Evolutionary conservation across 148 eudicot species (phyloP).

Genomic region (Cornus kousa): DNA sequence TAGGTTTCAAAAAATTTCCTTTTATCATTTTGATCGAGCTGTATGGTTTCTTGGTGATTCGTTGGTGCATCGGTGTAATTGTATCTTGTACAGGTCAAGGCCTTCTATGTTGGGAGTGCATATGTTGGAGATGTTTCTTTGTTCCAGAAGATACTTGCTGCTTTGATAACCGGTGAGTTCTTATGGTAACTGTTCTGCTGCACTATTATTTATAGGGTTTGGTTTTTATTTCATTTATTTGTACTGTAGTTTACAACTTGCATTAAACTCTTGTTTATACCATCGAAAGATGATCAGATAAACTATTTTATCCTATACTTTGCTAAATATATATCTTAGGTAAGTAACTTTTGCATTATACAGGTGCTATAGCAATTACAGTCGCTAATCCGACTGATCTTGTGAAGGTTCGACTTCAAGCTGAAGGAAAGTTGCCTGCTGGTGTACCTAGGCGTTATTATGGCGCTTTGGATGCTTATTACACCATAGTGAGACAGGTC

Average conservation of each 20-base stretch:
- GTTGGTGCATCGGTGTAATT: slow-evolving; percentile 5
- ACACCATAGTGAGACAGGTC: slow-evolving; percentile 56
- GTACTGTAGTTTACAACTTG: background rate
- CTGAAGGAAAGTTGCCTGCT: slow-evolving; percentile 59
- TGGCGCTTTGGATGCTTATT: slow-evolving; percentile 64
- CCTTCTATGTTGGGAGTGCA: slow-evolving; percentile 50
- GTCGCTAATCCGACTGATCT: slow-evolving; percentile 76
- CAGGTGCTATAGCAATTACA: slow-evolving; percentile 66
- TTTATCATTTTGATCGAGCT: background rate
- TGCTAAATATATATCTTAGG: background rate
- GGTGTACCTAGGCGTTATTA: slow-evolving; percentile 63
- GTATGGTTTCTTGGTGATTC: slow-evolving; percentile 13
- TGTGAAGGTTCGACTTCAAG: slow-evolving; percentile 73
- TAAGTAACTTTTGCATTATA: slow-evolving; percentile 12
- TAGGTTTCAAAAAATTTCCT: slow-evolving; percentile 22
- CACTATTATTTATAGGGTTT: background rate
- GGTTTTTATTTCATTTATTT: background rate
- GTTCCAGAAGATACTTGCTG: slow-evolving; percentile 63
- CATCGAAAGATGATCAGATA: background rate
- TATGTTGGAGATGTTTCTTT: slow-evolving; percentile 50
- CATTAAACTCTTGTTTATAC: background rate
- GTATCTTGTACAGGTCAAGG: slow-evolving; percentile 51
- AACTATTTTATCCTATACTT: background rate
- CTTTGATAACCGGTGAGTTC: slow-evolving; percentile 60
- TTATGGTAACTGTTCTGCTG: slow-evolving; percentile 3